A percentile compares a stretch with the other conserved stretches of the same genome.
Conservation (phyloP, 208 protist genomes). For the Acanthamoeba healyi region DNA sequence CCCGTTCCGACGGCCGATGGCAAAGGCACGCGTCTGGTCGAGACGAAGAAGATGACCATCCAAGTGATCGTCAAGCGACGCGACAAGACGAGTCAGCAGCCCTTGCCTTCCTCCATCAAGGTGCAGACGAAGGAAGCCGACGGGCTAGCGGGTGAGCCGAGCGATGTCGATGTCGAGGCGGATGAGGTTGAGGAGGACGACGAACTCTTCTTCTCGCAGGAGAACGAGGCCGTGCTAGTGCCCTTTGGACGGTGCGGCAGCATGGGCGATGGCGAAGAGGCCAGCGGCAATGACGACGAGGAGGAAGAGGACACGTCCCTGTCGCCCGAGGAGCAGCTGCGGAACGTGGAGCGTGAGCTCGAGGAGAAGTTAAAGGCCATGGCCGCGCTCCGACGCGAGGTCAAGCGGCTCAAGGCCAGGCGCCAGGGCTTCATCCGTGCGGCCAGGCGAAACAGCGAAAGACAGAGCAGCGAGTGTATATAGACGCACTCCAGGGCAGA, state of each 20-base stretch:
- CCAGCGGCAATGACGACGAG: not conserved
- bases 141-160: not conserved
- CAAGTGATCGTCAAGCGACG: not conserved
- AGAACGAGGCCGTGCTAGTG: slow-evolving; percentile 14
- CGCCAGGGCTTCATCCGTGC: slow-evolving; percentile 22
- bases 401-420: not conserved
- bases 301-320: not conserved
- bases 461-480: not conserved
- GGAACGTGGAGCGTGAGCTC: not conserved
- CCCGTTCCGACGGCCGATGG: not conserved
- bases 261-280: not conserved
- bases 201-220: slow-evolving; percentile 41
- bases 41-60: slow-evolving; percentile 46
- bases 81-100: not conserved
- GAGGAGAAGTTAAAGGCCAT: slow-evolving; percentile 35
- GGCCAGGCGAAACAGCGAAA: not conserved
- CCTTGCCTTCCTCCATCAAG: no score
- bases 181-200: not conserved
- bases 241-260: not conserved
- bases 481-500: no score
- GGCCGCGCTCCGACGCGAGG: not conserved
- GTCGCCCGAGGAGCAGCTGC: not conserved
- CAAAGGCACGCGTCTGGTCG: not conserved
- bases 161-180: not conserved
- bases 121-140: no score